phyloP scores from a whole-genome alignment of 768 basidiomycete species.

The Phanerodontia chrysosporium region DNA sequence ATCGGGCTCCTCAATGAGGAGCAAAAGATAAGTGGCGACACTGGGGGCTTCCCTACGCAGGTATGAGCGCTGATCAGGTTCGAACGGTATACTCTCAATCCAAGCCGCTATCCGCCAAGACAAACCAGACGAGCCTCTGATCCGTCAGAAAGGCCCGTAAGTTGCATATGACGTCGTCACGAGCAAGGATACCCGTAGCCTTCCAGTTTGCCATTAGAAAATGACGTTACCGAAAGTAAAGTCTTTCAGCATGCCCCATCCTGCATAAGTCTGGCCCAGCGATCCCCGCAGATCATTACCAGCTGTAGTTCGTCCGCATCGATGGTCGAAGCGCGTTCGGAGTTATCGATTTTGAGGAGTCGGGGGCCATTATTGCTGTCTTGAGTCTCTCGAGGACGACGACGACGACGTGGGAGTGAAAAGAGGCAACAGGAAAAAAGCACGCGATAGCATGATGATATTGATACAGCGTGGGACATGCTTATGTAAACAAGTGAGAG shows the following conservation, averaged over 20 bases:
- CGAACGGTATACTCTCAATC: constrained; percentile 97
- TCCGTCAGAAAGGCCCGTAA: constrained; percentile 20
- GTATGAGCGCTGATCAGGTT: constrained; percentile 98
- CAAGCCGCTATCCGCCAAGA: constrained; percentile 36
- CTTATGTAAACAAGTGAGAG: constrained; percentile 14
- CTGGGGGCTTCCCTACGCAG: constrained; percentile 97
- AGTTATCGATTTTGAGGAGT: constrained; percentile 11
- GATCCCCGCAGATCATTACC: constrained; percentile 40
- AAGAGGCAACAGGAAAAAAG: neutral
- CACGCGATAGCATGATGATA: constrained; percentile 2
- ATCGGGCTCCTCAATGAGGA: constrained; percentile 36
- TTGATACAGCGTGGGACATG: constrained; percentile 11
- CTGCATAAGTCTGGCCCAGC: constrained; percentile 24
- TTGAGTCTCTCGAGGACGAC: neutral
- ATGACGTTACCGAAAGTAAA: constrained; percentile 69
- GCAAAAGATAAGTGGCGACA: constrained; percentile 43
- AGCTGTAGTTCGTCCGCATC: constrained; percentile 52
- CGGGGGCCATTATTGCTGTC: constrained; percentile 15
- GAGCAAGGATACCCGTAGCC: constrained; percentile 89
- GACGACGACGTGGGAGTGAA: constrained; percentile 3
- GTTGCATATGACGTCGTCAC: constrained; percentile 18
- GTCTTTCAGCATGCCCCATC: constrained; percentile 26
- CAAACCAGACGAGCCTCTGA: constrained; percentile 19
- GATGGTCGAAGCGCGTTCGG: constrained; percentile 27
- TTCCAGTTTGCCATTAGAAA: constrained; percentile 62